phyloP scores from a whole-genome alignment of 305 asterid species.

The Euphrasia arctica region DNA sequence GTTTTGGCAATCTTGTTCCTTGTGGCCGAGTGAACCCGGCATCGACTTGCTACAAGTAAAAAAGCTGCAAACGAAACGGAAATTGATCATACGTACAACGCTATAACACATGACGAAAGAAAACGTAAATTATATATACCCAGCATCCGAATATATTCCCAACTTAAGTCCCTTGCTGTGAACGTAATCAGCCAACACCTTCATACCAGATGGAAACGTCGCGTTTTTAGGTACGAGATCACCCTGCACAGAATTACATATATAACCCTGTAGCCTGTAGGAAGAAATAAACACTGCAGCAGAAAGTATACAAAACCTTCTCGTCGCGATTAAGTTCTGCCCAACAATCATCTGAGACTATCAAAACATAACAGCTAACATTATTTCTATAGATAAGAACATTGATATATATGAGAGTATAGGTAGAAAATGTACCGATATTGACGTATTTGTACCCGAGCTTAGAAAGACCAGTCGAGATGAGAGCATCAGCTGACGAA shows the following conservation, averaged over 20 bases:
- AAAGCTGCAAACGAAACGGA: constrained; percentile 37
- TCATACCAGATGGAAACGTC: constrained; percentile 85
- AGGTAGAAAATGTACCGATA: no score
- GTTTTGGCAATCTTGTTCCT: constrained; percentile 77
- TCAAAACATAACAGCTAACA: no score
- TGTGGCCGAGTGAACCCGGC: constrained; percentile 93
- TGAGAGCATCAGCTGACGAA: no score
- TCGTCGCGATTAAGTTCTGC: constrained; percentile 59
- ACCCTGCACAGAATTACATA: constrained; percentile 43
- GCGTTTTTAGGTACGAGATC: constrained; percentile 56
- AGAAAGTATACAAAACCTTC: constrained; percentile 38
- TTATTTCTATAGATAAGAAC: no score
- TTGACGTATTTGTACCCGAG: no score
- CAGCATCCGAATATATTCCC: constrained; percentile 92
- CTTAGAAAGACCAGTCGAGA: no score
- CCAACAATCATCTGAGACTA: constrained; percentile 79
- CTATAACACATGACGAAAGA: not conserved
- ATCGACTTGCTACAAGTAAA: constrained; percentile 66
- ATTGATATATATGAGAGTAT: no score
- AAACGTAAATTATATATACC: constrained; percentile 33
- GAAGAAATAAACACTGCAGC: not conserved
- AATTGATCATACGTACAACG: no score
- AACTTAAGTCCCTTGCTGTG: constrained; percentile 84
- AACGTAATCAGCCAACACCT: constrained; percentile 81
- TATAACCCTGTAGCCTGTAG: not conserved